Evolutionary conservation across 73 alveolate species (phyloP).

Genomic region (Tetrahymena malaccensis): DNA sequence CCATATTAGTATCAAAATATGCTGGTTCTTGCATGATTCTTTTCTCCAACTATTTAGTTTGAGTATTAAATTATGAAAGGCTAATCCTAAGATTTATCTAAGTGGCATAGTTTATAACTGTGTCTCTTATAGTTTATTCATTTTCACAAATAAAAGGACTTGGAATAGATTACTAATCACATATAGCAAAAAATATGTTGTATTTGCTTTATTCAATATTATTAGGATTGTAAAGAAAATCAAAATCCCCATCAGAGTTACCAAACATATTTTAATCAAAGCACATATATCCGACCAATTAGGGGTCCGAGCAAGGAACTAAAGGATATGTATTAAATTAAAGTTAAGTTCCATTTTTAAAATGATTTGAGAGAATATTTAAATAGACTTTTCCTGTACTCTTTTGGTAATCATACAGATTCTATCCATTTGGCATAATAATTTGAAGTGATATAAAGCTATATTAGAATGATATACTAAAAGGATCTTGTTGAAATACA

Average conservation of each 20-base stretch:
- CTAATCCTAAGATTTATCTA: neutral
- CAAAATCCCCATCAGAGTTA: neutral
- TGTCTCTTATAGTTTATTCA: neutral
- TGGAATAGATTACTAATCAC: neutral
- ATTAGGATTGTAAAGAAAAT: neutral
- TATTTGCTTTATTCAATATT: neutral
- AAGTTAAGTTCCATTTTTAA: neutral
- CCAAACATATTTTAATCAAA: neutral
- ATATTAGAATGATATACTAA: neutral
- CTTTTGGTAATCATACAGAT: neutral
- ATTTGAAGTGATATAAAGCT: neutral
- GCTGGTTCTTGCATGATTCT: neutral
- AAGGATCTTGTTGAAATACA: neutral
- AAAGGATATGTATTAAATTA: neutral
- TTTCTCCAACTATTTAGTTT: neutral
- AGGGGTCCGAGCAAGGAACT: neutral
- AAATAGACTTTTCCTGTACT: neutral
- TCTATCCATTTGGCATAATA: neutral
- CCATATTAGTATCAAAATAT: neutral
- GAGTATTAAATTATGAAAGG: neutral
- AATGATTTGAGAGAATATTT: neutral
- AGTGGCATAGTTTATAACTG: neutral
- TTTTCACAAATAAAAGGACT: neutral
- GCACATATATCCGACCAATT: neutral
- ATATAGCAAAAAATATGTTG: neutral